phyloP scores from a whole-genome alignment of 768 basidiomycete species.

The Boletus vermiculosoides region DNA sequence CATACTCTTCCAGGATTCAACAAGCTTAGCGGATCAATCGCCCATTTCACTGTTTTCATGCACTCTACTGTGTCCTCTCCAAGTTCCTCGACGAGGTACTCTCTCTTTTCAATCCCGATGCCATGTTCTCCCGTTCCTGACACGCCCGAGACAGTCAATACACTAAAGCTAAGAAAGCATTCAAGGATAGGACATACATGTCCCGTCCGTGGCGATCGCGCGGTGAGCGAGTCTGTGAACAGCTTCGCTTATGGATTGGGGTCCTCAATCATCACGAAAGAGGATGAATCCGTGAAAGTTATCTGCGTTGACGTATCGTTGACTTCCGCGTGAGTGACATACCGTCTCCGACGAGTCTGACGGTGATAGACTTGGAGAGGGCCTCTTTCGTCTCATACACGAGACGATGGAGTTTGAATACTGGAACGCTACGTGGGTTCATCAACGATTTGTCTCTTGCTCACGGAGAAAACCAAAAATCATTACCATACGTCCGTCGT shows the following conservation, averaged over 20 bases:
- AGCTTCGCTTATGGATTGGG: constrained; percentile 51
- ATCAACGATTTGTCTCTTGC: background rate
- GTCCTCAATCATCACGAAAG: constrained; percentile 58
- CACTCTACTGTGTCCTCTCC: constrained; percentile 78
- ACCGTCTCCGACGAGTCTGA: constrained; percentile 81
- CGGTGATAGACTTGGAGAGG: constrained; percentile 61
- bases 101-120: constrained; percentile 82
- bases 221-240: constrained; percentile 71
- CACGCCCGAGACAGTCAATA: background rate
- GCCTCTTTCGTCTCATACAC: constrained; percentile 81
- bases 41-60: constrained; percentile 81
- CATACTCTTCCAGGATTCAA: constrained; percentile 81
- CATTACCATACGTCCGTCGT: constrained; percentile 87
- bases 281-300: constrained; percentile 52
- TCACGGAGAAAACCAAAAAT: background rate
- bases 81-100: constrained; percentile 80
- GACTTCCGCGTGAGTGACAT: constrained; percentile 35
- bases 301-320: background rate
- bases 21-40: constrained; percentile 76
- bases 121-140: constrained; percentile 85
- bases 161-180: background rate
- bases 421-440: constrained; percentile 52
- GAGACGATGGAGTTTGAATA: constrained; percentile 64
- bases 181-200: constrained; percentile 47
- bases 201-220: constrained; percentile 73